Base-by-base conservation (phyloP, 2,329 filamentous ascomycete genomes). In the Alternaria triticimaculans region DNA sequence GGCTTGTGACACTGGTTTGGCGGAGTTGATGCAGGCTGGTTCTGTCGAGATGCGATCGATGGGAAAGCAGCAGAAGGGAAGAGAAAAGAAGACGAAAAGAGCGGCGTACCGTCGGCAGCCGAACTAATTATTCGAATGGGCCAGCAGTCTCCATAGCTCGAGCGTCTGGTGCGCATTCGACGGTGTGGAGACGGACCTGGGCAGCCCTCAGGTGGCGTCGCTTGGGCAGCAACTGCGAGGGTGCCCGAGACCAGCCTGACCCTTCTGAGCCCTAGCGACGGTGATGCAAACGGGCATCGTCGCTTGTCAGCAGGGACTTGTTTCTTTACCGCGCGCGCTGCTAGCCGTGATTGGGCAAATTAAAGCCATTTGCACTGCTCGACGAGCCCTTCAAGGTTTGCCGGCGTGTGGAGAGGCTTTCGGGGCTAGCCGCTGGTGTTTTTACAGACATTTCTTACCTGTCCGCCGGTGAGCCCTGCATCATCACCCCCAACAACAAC, bases 91-190 rank as follows among this genome's bases (percentile, higher is more conserved):
- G 64, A 63, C 54, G 60, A 60, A 63, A 67, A 65, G 55, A 57
- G 58, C 61, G 55, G 45, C 54, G 55, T 43, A 56, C 68, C 70
- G 67, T 64, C 68, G 72, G 70, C 69, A 69, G 63, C 69, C 72
- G 69, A 73, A 62, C 54, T 72, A 68, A 67, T 73, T 73, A 74
- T 73, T 72, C 55, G 55, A 51, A 65, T 59, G 60, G 65, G 68
- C 66, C 63, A 67, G 66, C 70, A 66, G 70, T 71, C 67, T 67
- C 72, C 68, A 73, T 72, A 65, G 72, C 65, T 70, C 60, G 66
- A 67, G 68, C 67, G 68, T 51, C 49, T 63, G 61, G 69, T 63
- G 64, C 65, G 63, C 50, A 66, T 75, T 74, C 70, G 71, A 73
- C 28, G 10, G 66, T 74, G 72, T 74, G 72, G 70, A 62, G 67